Evolutionary conservation across 2,329 filamentous ascomycete genomes (phyloP).

Genomic region (Pestalotiopsis fici): DNA sequence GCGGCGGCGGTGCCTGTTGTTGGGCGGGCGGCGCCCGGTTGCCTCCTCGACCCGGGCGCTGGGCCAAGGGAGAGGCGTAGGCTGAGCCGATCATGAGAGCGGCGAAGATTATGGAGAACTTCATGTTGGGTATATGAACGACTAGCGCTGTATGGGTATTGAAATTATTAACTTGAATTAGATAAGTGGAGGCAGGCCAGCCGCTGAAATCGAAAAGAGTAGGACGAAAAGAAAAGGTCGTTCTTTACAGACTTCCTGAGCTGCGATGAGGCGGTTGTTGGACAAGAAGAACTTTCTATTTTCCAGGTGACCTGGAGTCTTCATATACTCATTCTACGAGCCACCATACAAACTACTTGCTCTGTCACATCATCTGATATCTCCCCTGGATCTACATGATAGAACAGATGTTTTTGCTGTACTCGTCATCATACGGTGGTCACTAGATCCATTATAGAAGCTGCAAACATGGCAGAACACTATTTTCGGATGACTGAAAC

Average conservation of each 20-base stretch:
- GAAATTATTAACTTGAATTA: not conserved
- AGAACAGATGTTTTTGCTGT: not conserved
- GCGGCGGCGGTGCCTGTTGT: not conserved
- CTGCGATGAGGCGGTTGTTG: not conserved
- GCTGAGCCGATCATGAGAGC: conserved; percentile 12
- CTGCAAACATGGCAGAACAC: not conserved
- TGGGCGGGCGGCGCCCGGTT: not conserved
- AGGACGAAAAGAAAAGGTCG: not conserved
- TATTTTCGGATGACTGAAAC: not conserved
- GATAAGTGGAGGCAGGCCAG: not conserved
- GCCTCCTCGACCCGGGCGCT: not conserved
- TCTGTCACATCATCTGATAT: not conserved
- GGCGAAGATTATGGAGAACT: conserved; percentile 11
- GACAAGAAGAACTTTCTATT: not conserved
- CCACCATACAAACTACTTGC: not conserved
- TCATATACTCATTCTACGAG: not conserved
- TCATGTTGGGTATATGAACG: conserved; percentile 11
- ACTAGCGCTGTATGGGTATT: not conserved
- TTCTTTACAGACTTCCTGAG: not conserved
- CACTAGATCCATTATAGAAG: not conserved
- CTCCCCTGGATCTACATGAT: not conserved
- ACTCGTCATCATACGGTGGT: not conserved
- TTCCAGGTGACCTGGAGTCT: not conserved
- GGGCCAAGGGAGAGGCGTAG: conserved; percentile 8
- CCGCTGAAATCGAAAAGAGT: not conserved